These are phyloP conservation scores for Chrysosporium queenslandicum DNA, from an alignment of 2,329 filamentous ascomycete genomes.

Conservation along the genomic window DNA sequence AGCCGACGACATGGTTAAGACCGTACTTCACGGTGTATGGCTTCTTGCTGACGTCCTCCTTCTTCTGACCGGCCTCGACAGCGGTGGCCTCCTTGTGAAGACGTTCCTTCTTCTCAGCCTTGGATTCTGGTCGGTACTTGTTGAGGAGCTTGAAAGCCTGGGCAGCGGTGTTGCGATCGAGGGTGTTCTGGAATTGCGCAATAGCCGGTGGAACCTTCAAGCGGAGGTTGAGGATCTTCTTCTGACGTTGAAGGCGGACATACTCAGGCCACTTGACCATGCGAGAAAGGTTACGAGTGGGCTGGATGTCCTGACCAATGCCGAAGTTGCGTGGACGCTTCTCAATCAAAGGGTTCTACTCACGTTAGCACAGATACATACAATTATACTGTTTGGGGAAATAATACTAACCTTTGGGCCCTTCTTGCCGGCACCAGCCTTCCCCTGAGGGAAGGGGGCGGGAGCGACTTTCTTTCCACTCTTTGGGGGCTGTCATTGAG, in stretches of 20 bases:
- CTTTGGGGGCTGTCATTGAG: slow-evolving; percentile 99
- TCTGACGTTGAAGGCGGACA: slow-evolving; percentile 90
- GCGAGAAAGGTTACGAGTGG: slow-evolving; percentile 84
- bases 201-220: slow-evolving; percentile 97
- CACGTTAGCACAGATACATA: slow-evolving; percentile 16
- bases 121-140: slow-evolving; percentile 99
- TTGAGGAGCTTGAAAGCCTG: slow-evolving; percentile 98
- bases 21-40: slow-evolving; percentile 99
- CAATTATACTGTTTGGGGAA: slow-evolving; percentile 5
- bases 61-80: slow-evolving; percentile 98
- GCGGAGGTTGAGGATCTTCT: slow-evolving; percentile 95
- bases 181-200: slow-evolving; percentile 93
- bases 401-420: slow-evolving; percentile 63
- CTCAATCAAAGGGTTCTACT: slow-evolving; percentile 97
- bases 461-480: slow-evolving; percentile 92
- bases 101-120: slow-evolving; percentile 99
- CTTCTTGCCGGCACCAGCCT: slow-evolving; percentile 84
- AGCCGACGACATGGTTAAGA: slow-evolving; percentile 96
- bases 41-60: slow-evolving; percentile 99
- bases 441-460: slow-evolving; percentile 90
- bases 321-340: slow-evolving; percentile 95
- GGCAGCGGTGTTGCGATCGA: slow-evolving; percentile 92
- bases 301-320: slow-evolving; percentile 98
- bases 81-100: slow-evolving; percentile 96
- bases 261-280: slow-evolving; percentile 99